Evolutionary conservation across 352 stramenopile genomes (phyloP).

Genomic region (Globisporangium cederbergense): DNA sequence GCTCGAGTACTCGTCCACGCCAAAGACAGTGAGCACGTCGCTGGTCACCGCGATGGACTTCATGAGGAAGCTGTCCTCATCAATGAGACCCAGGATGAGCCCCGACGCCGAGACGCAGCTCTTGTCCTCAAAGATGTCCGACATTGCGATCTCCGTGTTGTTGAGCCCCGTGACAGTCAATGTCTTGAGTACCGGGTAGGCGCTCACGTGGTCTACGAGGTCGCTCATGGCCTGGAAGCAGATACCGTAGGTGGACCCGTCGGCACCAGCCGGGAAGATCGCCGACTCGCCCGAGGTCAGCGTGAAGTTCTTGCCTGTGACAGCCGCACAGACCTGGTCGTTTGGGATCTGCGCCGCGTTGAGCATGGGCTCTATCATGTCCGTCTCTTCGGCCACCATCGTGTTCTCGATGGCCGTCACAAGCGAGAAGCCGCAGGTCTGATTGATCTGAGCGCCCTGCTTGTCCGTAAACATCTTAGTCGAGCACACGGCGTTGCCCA

Average conservation of each 20-base stretch:
- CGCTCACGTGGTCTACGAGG: constrained; percentile 16
- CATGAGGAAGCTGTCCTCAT: background rate
- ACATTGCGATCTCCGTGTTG: background rate
- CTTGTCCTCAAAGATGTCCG: background rate
- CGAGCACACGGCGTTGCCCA: constrained; percentile 13
- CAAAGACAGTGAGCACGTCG: background rate
- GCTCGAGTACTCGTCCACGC: background rate
- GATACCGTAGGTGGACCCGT: background rate
- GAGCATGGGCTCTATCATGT: background rate
- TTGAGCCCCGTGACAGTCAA: background rate
- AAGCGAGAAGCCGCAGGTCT: constrained; percentile 10
- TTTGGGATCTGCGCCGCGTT: constrained; percentile 12
- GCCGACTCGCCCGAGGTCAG: constrained; percentile 2
- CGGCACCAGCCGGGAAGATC: background rate
- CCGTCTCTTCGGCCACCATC: background rate
- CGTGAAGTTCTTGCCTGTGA: constrained; percentile 3
- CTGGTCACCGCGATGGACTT: background rate
- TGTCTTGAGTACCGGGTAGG: background rate
- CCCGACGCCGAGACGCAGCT: constrained; percentile 1
- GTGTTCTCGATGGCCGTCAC: background rate
- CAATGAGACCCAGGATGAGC: background rate
- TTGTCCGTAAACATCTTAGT: constrained; percentile 4
- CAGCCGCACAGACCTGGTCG: constrained; percentile 8
- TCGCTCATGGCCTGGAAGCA: constrained; percentile 12
- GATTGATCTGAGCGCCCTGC: background rate